Evolutionary conservation across 768 basidiomycete species (phyloP), one percentile per base, ranked within the genome.

Genomic region (Rhizopogon salebrosus): DNA sequence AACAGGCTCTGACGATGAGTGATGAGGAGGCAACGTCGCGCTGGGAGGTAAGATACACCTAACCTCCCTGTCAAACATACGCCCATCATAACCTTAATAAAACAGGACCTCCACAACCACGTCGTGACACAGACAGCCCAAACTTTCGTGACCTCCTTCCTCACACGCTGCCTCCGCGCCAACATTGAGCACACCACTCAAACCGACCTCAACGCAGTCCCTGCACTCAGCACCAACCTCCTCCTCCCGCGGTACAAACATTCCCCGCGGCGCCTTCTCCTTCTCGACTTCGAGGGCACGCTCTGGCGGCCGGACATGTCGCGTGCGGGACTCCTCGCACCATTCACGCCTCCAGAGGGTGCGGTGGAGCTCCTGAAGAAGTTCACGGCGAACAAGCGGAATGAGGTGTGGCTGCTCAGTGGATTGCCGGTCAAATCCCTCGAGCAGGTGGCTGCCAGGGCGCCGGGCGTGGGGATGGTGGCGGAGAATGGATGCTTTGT

Each of bases 401-500:
- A 92, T 54, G 83, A 88, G 60, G 85, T 93, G 31, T 93, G 89
- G 89, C 56, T 92, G 54, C 70, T 93, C 55, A 91, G 89, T 62
- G 90, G 90, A 6, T 64, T 92, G 45, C 78, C 82, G 10, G 74
- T 85, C 24, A 77, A 75, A 53, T 82, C 79, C 11, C 64, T 94
- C 52, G 86, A 88, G 59, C 74, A 75, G 48, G 70, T 93, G 24
- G 80, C 79, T 11, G 75, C 77, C 53, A 70, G 72, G 55, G 74
- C 84, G 10, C 87, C 88, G 1, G 76, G 75, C 36, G 71, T 93
- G 49, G 92, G 92, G 16, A 82, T 93, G 54, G 84, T 92, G 77
- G 89, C 90, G 0, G 92, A 94, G 73, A 92, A 94, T 54, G 92
- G 92, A 1, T 93, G 92, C 64, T 93, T 83, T 64, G 79, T 92